Percentiles rank a stretch among this genome's conserved stretches.
Conservation (phyloP, 345 rosid species). For the Combretum micranthum region DNA sequence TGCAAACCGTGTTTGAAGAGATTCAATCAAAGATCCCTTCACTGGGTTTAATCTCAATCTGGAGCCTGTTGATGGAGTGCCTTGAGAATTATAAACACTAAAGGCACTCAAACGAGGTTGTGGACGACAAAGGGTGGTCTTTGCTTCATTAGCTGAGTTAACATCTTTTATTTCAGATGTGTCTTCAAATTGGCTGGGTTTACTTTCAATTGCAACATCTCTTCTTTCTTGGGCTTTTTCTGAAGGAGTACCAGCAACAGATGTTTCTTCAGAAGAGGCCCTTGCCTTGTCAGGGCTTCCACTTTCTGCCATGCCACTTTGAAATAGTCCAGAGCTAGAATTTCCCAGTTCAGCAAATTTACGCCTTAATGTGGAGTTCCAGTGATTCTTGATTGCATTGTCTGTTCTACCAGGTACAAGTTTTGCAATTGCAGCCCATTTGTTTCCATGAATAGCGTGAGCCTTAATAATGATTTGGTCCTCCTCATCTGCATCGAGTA, state of each 20-base stretch:
- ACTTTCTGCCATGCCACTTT: constrained; percentile 21
- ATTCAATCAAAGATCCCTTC: constrained; percentile 45
- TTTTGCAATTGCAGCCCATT: constrained; percentile 86
- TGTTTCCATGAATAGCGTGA: constrained; percentile 78
- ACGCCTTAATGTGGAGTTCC: constrained; percentile 48
- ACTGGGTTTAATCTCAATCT: constrained; percentile 26
- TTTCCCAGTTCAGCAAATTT: constrained; percentile 33
- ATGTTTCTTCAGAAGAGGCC: constrained; percentile 44
- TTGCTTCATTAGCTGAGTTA: constrained; percentile 16
- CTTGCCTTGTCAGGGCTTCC: constrained; percentile 36
- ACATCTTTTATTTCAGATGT: constrained; percentile 18
- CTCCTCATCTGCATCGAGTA: constrained; percentile 54
- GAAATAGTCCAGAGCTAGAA: constrained; percentile 11
- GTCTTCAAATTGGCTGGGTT: constrained; percentile 18
- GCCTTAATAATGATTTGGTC: constrained; percentile 64
- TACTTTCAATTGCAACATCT: constrained; percentile 25
- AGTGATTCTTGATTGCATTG: constrained; percentile 35
- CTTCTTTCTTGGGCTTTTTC: constrained; percentile 21
- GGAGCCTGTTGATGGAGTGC: constrained; percentile 24
- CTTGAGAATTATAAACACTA: constrained; percentile 43
- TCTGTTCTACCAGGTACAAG: constrained; percentile 77
- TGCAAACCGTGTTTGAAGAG: constrained; percentile 36
- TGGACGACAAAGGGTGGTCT: constrained; percentile 35
- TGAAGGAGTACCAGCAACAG: constrained; percentile 11
- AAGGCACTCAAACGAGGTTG: constrained; percentile 67